These are phyloP conservation scores for Licmophora abbreviata DNA, from an alignment of 108 stramenopile species.

Conservation along the genomic window DNA sequence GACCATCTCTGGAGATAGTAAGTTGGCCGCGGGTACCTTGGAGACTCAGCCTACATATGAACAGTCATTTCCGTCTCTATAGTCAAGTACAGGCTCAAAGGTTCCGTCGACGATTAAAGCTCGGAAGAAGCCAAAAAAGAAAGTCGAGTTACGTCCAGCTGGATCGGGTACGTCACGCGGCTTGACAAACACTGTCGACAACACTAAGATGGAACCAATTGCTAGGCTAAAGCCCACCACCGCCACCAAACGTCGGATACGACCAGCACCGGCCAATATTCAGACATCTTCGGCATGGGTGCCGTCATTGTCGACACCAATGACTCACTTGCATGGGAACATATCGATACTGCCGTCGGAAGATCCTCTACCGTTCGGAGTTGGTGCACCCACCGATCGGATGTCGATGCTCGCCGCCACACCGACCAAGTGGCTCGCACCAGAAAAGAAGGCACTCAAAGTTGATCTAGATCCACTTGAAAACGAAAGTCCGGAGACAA, in stretches of 20 bases:
- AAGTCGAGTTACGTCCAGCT: too few species aligned
- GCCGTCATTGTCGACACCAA: neutral
- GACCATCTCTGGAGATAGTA: neutral
- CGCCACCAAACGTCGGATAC: neutral
- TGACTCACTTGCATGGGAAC: neutral
- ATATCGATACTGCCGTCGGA: neutral
- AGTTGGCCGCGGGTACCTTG: neutral
- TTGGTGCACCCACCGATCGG: too few species aligned
- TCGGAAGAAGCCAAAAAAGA: neutral
- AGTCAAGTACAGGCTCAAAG: neutral
- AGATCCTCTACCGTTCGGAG: neutral
- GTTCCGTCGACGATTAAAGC: neutral
- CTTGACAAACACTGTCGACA: too few species aligned
- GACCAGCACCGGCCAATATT: neutral
- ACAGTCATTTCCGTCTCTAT: neutral
- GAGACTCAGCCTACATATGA: slow-evolving; percentile 1
- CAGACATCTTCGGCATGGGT: neutral
- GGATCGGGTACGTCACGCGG: too few species aligned
- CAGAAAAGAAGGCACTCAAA: neutral
- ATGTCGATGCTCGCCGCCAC: neutral
- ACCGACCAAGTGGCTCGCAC: neutral
- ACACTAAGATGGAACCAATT: too few species aligned
- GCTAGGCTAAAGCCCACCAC: neutral
- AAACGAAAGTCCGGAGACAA: slow-evolving; percentile 3
- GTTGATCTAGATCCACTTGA: neutral